Evolutionary conservation across 2,329 filamentous ascomycete species (phyloP), one percentile per base, ranked within the genome.

Genomic region (Aspergillus felis): DNA sequence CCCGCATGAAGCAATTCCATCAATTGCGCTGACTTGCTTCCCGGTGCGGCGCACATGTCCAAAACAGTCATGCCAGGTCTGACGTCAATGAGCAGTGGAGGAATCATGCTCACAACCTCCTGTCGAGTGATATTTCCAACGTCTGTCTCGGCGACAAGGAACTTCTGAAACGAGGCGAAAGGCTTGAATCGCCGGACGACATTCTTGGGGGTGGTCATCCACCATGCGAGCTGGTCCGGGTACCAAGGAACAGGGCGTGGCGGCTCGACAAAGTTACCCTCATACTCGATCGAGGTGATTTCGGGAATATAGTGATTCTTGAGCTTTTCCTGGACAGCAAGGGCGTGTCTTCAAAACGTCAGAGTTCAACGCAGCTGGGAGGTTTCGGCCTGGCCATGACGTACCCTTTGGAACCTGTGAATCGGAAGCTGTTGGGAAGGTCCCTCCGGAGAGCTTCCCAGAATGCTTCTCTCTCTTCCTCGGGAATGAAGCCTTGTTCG

Each of bases 41-140:
- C 94, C 1, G 94, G 94, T 0, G 94, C 94, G 58, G 94, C 94
- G 76, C 94, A 99, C 80, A 99, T 87, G 74, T 99, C 94, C 66
- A 99, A 79, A 9, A 97, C 92, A 1, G 88, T 89, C 88, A 97
- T 96, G 54, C 92, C 91, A 4, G 94, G 92, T 66, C 86, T 86
- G 52, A 97, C 82, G 69, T 97, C 92, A 81, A 99, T 89, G 67
- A 97, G 82, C 66, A 97, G 83, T 27, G 94, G 94, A 27, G 94
- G 94, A 61, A 99, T 97, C 94, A 99, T 99, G 79, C 91, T 96
- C 69, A 99, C 94, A 48, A 96, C 89, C 78, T 99, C 94, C 76
- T 99, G 94, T 68, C 94, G 87, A 76, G 90, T 96, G 69, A 99
- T 97, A 74, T 97, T 99, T 68, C 94, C 94, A 24, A 97, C 92